A percentile compares a stretch with the other conserved stretches of the same genome.
Conservation (phyloP, 352 stramenopile genomes). For the Phytophthora sp. region DNA sequence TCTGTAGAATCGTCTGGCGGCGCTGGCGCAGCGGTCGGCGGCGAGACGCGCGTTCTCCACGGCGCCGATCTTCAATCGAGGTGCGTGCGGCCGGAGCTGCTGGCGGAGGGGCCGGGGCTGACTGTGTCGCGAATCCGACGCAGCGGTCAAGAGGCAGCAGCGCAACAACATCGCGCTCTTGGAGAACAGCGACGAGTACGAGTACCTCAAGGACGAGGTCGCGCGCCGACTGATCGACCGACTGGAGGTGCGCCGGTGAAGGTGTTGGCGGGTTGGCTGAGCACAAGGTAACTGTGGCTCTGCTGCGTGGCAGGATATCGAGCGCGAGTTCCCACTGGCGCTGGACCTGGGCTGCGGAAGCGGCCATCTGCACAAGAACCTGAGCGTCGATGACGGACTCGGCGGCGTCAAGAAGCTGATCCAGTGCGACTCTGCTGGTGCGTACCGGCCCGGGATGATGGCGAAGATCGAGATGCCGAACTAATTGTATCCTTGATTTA, state of each 20-base stretch:
- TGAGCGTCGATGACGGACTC: slow-evolving; percentile 72
- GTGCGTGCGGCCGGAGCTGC: slow-evolving; percentile 23
- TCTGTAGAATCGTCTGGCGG: slow-evolving; percentile 38
- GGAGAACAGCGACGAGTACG: slow-evolving; percentile 71
- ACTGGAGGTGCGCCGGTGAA: slow-evolving; percentile 51
- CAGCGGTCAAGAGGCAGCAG: slow-evolving; percentile 79
- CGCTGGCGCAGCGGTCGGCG: slow-evolving; percentile 15
- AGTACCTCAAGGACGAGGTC: slow-evolving; percentile 89
- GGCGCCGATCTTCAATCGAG: slow-evolving; percentile 65
- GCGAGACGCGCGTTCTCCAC: slow-evolving; percentile 52
- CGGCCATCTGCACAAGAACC: slow-evolving; percentile 85
- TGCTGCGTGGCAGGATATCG: slow-evolving; percentile 62
- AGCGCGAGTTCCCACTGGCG: slow-evolving; percentile 80
- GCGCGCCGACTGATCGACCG: slow-evolving; percentile 83
- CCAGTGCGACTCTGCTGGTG: slow-evolving; percentile 78
- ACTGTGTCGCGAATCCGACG: slow-evolving; percentile 22
- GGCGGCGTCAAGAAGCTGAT: slow-evolving; percentile 79
- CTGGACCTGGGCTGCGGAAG: slow-evolving; percentile 82
- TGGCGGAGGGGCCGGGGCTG: neutral
- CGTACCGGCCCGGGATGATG: no score
- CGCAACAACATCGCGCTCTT: slow-evolving; percentile 77
- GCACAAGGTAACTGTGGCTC: neutral
- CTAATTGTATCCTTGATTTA: no score
- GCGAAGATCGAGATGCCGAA: no score
- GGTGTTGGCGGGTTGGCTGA: neutral